Evolutionary conservation across 2,329 filamentous ascomycete genomes (phyloP), one percentile per base, ranked within the genome.

Genomic region (Ophiostoma sp.): DNA sequence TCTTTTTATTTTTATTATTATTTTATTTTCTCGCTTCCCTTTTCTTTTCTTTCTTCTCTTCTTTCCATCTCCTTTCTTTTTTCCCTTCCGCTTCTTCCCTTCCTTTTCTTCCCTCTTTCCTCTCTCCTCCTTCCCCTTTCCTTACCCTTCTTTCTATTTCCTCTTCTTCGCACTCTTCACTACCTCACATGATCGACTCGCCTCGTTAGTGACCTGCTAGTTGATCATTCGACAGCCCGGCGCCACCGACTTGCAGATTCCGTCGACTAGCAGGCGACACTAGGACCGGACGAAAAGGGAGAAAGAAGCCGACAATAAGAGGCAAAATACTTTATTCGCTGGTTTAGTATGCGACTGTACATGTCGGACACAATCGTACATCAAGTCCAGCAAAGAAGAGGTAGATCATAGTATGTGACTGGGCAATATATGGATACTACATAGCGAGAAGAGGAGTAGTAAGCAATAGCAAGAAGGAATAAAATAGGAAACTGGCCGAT

Each of bases 301-400:
- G 57, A 60, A 33, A 33, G 57, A 57, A 27, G n/a, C 52, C 52
- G 52, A 57, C n/a, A 57, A 57, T 27, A 57, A 57, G 27, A 62
- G 57, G 57, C 27, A 17, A 62, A 62, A 62, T 62, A 62, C 57
- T 35, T 31, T 48, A 48, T 48, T 48, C 2, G 17, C 7, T 5
- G 44, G 5, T 48, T 48, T 48, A 48, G 44, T 48, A 48, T 48
- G 44, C 17, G 1, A 20, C 7, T 48, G 44, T 48, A 48, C 44
- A 20, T 48, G 39, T 11, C 39, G 10, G 39, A 31, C 36, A 4
- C 8, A 41, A 10, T 15, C 39, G 11, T 15, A 39, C 39, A 48
- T 20, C 15, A 57, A 57, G 17, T 52, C 1, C 27, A 31, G 27
- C 17, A 48, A 44, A 48, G 44, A 6, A n/a, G 44, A n/a, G 17